Evolutionary conservation across 2,329 filamentous ascomycete genomes (phyloP).

Genomic region (Emergomyces africanus): DNA sequence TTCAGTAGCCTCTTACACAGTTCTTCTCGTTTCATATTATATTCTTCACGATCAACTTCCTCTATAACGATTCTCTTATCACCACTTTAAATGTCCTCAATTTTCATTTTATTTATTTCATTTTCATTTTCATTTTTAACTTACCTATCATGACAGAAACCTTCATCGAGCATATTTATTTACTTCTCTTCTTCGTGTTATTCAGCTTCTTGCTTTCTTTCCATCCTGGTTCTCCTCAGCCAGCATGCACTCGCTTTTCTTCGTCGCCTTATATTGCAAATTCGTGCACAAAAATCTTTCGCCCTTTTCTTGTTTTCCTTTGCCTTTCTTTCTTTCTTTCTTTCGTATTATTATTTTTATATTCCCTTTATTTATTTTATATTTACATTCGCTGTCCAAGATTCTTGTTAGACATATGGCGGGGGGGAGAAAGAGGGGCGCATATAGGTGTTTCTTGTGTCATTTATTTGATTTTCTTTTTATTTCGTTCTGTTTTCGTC

Average conservation of each 20-base stretch:
- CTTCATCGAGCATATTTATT: not conserved
- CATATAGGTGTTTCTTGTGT: not conserved
- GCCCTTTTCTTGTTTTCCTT: not conserved
- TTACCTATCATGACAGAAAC: not conserved
- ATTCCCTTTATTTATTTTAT: not conserved
- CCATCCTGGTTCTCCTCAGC: not conserved
- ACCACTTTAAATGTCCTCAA: too few species aligned
- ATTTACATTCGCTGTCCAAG: not conserved
- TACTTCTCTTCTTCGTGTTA: not conserved
- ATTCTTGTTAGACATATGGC: not conserved
- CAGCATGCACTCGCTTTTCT: not conserved
- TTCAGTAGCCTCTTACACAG: slow-evolving; percentile 1
- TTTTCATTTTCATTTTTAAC: too few species aligned
- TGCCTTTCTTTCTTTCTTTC: not conserved
- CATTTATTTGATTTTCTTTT: not conserved
- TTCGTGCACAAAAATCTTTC: not conserved
- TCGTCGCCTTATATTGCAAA: not conserved
- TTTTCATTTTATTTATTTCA: not conserved
- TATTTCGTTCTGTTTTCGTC: not conserved
- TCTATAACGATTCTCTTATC: not conserved
- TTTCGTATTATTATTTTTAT: not conserved
- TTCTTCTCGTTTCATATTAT: not conserved
- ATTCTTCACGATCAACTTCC: not conserved
- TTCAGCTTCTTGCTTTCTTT: not conserved
- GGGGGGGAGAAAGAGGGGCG: not conserved